These are phyloP conservation scores for Tolypocladium album DNA, from an alignment of 2,329 filamentous ascomycete species.

Conservation along the genomic window DNA sequence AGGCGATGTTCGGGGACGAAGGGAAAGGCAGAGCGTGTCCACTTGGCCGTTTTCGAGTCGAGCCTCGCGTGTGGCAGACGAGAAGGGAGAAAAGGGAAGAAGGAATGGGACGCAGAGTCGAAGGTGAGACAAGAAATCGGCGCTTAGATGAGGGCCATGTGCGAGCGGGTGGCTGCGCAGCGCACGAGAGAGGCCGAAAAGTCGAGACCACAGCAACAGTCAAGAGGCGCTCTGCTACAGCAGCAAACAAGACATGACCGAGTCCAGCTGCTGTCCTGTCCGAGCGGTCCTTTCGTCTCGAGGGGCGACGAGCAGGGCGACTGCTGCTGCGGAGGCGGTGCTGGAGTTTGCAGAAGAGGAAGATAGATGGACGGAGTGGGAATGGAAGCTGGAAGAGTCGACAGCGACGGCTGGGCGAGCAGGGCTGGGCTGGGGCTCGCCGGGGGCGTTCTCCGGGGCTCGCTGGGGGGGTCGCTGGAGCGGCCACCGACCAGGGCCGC, in stretches of 20 bases:
- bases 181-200: background rate
- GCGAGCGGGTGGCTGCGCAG: constrained; percentile 3
- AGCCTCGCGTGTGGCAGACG: constrained; percentile 4
- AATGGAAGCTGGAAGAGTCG: background rate
- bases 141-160: constrained; percentile 8
- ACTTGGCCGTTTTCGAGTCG: constrained; percentile 7
- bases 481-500: background rate
- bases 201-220: background rate
- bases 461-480: background rate
- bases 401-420: background rate
- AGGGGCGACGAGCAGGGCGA: background rate
- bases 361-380: background rate
- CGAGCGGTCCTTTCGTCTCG: background rate
- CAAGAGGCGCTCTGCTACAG: constrained; percentile 1
- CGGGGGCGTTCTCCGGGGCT: background rate
- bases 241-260: constrained; percentile 1
- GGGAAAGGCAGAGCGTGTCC: constrained; percentile 5
- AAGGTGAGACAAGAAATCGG: constrained; percentile 10
- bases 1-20: constrained; percentile 7
- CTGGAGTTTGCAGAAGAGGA: background rate
- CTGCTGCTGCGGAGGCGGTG: background rate
- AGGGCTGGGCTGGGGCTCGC: background rate
- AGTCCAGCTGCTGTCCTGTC: background rate
- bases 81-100: constrained; percentile 11
- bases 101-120: constrained; percentile 11